Conservation (phyloP, 495 filamentous ascomycete species). For the Niebla homalea region DNA sequence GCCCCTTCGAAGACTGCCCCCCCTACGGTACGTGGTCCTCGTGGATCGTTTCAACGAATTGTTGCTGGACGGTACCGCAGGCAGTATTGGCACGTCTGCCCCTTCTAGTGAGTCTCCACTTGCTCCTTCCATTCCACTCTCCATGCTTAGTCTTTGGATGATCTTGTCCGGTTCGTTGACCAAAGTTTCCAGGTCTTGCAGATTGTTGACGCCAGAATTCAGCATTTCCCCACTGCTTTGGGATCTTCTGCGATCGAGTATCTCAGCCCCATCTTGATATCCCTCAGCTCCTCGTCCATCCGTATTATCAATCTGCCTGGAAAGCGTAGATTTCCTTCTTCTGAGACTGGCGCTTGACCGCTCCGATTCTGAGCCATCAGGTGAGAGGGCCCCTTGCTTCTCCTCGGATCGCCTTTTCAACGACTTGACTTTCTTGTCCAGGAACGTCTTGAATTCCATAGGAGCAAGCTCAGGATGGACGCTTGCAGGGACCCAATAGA, state of each 20-base stretch:
- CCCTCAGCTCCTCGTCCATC: constrained; percentile 45
- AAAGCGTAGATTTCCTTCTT: constrained; percentile 93
- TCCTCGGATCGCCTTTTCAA: constrained; percentile 78
- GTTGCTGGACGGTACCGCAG: constrained; percentile 43
- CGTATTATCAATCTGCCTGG: constrained; percentile 70
- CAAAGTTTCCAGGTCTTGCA: constrained; percentile 60
- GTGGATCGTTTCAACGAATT: constrained; percentile 78
- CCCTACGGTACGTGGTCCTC: constrained; percentile 80
- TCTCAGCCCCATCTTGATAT: constrained; percentile 81
- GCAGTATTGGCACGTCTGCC: constrained; percentile 85
- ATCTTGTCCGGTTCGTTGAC: constrained; percentile 68
- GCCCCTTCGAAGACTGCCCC: constrained; percentile 72
- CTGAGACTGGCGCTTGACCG: constrained; percentile 51
- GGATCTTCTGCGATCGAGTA: constrained; percentile 64
- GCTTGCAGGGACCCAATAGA: constrained; percentile 93
- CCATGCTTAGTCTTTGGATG: constrained; percentile 50
- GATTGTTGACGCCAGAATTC: constrained; percentile 44
- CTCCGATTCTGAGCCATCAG: constrained; percentile 47
- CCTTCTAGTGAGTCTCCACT: constrained; percentile 31
- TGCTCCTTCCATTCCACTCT: constrained; percentile 23
- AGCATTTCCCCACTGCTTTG: constrained; percentile 34
- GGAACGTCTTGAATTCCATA: constrained; percentile 90
- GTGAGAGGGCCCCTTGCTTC: constrained; percentile 41
- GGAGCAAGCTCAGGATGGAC: constrained; percentile 92
- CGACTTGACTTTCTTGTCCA: constrained; percentile 80